Base-by-base conservation (phyloP, 306 rosid species). In the Dalbergia cochinchinensis region DNA sequence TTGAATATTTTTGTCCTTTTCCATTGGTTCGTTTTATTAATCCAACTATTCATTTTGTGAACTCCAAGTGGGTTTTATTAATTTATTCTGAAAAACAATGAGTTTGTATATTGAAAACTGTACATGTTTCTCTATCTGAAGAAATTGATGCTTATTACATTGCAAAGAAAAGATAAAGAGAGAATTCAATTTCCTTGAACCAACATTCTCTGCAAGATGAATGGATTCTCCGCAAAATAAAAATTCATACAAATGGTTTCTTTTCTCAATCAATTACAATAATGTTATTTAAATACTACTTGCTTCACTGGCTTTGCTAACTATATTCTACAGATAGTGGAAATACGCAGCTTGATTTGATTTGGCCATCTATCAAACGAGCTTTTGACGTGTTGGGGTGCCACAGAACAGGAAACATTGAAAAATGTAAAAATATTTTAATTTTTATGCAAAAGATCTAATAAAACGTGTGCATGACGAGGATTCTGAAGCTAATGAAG, bases 381-480 rank as follows among this genome's bases (percentile, higher is more conserved):
- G 33, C 55, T 65, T 44, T 55, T 39, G 70, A 57, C 51, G 42
- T 80, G 80, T 39, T 8, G 63, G 79, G 80, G 0, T 81, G 84
- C 84, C 45, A 81, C 76, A 74, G 48, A 74, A 74, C 84, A 74
- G 10, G 76, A 58, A 65, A 57, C 84, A 81, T 12, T 41, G 20
- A 35, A 13, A 14, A 4, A 48, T 11, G n/a, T 48, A 48, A 11
- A 48, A 3, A 48, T 12, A 8, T 74, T 60, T 42, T 26, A 26
- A 26, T 26, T 26, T 20, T 22, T 74, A 7, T 13, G 19, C 5
- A 72, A 8, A 69, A 60, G 60, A 61, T 41, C 41, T 41, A 65
- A 64, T 39, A 15, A 72, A 41, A 54, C 14, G 18, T 12, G 33
- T 31, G 57, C 68, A 48, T 26, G 14, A 63, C 16, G 14, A 63